phyloP scores from a whole-genome alignment of 2,329 filamentous ascomycete genomes.

The Talaromyces sp. region DNA sequence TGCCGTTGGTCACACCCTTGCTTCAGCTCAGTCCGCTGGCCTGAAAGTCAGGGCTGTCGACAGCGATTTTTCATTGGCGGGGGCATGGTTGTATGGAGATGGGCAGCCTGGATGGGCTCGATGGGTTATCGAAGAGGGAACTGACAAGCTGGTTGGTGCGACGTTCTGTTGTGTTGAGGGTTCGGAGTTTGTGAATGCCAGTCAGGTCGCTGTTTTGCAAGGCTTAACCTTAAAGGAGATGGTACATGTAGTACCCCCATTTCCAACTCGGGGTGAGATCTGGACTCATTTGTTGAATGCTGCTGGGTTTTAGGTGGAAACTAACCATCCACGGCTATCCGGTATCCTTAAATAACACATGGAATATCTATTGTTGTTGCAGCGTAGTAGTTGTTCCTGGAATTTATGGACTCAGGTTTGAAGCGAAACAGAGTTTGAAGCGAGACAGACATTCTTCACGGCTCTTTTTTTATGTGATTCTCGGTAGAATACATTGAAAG shows the following conservation, averaged over 20 bases:
- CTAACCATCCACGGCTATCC: too few relatives aligned
- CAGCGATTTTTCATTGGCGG: not conserved
- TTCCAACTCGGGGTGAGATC: not conserved
- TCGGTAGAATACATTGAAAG: too few relatives aligned
- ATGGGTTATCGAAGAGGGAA: not conserved
- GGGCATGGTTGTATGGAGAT: constrained; percentile 1
- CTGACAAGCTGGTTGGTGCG: not conserved
- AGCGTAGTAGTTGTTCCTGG: too few relatives aligned
- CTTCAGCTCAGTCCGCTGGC: constrained; percentile 1
- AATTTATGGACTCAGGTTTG: too few relatives aligned
- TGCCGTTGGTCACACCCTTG: not conserved
- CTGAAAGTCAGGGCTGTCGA: constrained; percentile 1
- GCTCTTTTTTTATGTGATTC: too few relatives aligned
- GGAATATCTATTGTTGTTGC: too few relatives aligned
- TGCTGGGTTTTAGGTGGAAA: not conserved
- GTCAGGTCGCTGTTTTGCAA: not conserved
- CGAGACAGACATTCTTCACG: too few relatives aligned
- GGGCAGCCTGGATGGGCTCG: constrained; percentile 3
- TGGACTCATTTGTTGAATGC: not conserved
- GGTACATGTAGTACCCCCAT: not conserved
- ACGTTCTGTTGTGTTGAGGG: constrained; percentile 3
- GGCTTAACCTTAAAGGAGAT: not conserved
- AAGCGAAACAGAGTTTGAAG: too few relatives aligned
- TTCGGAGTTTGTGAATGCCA: not conserved
- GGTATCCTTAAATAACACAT: too few relatives aligned